phyloP scores from a whole-genome alignment of 768 basidiomycete species.

The Calocera cornea region DNA sequence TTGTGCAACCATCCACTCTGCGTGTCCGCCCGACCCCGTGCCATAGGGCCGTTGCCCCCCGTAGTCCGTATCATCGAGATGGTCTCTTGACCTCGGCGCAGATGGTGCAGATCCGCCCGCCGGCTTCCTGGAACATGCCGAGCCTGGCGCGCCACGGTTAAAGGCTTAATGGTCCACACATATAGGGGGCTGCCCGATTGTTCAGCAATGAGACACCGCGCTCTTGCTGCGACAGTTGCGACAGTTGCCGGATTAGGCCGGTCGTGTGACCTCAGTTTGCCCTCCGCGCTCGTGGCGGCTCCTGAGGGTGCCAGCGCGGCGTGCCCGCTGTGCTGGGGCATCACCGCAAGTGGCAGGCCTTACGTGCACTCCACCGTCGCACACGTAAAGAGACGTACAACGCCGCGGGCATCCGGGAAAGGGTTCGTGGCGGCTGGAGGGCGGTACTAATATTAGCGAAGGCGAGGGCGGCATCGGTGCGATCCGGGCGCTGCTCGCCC shows the following conservation, averaged over 20 bases:
- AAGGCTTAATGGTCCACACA: too few species aligned
- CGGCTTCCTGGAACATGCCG: too few species aligned
- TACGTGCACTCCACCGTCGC: neutral
- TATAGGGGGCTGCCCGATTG: too few species aligned
- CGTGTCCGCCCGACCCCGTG: too few species aligned
- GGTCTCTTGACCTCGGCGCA: too few species aligned
- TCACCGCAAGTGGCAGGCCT: neutral
- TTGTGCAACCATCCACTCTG: neutral
- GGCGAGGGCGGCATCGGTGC: neutral
- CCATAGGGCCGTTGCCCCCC: too few species aligned
- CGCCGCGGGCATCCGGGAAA: neutral
- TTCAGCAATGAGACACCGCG: neutral
- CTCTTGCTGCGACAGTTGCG: neutral
- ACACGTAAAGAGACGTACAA: neutral
- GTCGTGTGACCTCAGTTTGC: neutral
- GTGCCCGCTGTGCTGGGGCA: neutral
- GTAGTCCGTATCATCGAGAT: too few species aligned
- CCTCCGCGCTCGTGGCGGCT: neutral
- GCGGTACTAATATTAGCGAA: too few species aligned
- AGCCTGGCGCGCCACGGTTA: too few species aligned
- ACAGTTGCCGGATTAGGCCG: neutral
- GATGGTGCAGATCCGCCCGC: too few species aligned
- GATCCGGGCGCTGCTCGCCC: neutral
- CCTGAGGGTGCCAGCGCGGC: neutral
- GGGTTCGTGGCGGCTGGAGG: too few species aligned